phyloP scores from a whole-genome alignment of 2,329 filamentous ascomycete genomes.

The Ascochyta viciae-villosae region DNA sequence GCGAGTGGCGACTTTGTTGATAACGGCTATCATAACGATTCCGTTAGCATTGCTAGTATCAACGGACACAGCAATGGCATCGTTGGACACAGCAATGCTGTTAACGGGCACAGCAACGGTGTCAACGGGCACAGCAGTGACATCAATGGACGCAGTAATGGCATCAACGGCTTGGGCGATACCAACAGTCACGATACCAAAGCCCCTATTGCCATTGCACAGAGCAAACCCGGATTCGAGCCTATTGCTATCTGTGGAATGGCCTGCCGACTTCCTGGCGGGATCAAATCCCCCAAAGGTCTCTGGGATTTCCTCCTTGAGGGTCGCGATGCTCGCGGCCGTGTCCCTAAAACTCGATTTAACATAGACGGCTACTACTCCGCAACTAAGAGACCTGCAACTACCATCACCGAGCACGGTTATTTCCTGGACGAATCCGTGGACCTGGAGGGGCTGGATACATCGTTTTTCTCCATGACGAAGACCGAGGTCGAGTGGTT shows the following conservation, averaged over 20 bases:
- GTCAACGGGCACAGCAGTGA: no score
- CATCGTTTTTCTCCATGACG: slow-evolving; percentile 24
- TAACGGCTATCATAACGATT: no score
- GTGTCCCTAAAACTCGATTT: background rate
- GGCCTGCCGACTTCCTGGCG: slow-evolving; percentile 31
- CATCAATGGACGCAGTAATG: no score
- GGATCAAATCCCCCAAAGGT: slow-evolving; percentile 14
- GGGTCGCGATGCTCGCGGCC: background rate
- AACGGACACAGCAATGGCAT: no score
- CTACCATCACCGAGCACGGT: background rate
- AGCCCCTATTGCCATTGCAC: no score
- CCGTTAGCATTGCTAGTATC: no score
- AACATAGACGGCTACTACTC: background rate
- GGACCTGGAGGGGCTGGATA: slow-evolving; percentile 15
- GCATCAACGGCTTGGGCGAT: no score
- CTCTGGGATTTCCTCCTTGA: slow-evolving; percentile 43
- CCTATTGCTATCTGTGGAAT: slow-evolving; percentile 37
- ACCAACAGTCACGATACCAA: no score
- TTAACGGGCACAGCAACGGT: no score
- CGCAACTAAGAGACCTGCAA: background rate
- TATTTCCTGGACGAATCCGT: slow-evolving; percentile 22
- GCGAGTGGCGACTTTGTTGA: no score
- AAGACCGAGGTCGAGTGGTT: slow-evolving; percentile 15
- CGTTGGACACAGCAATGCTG: no score
- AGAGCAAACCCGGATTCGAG: no score